These are phyloP conservation scores for Aquilaria agallochum DNA, from an alignment of 441 rosid species.

Conservation along the genomic window DNA sequence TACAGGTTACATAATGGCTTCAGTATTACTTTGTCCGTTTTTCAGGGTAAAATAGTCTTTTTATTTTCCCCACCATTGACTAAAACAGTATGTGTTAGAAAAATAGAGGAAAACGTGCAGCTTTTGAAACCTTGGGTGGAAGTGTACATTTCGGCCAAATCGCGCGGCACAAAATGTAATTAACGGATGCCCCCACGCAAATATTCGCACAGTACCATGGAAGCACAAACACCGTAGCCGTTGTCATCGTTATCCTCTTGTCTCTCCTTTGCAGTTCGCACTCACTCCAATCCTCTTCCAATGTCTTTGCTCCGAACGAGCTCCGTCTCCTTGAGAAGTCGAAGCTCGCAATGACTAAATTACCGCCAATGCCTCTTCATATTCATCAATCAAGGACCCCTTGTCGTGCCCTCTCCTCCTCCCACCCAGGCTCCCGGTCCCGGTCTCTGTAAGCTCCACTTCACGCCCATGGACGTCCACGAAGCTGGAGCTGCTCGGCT, in stretches of 20 bases:
- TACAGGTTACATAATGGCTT: no score
- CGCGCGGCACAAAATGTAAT: no score
- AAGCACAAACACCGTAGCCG: background rate
- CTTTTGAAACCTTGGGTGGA: no score
- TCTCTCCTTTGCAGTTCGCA: background rate
- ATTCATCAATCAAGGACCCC: slow-evolving; percentile 9
- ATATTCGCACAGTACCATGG: no score
- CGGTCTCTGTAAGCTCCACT: slow-evolving; percentile 25
- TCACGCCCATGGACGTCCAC: slow-evolving; percentile 43
- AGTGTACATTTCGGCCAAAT: no score
- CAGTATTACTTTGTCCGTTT: no score
- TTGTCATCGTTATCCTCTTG: background rate
- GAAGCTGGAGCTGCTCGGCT: slow-evolving; percentile 34
- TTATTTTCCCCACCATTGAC: no score
- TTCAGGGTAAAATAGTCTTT: no score
- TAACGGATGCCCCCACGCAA: no score
- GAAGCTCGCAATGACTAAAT: slow-evolving; percentile 17
- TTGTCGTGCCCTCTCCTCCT: slow-evolving; percentile 17
- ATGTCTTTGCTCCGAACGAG: background rate
- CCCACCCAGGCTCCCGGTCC: slow-evolving; percentile 10
- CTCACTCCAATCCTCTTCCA: background rate
- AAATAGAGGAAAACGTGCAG: no score
- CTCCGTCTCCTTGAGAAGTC: background rate
- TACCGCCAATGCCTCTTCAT: slow-evolving; percentile 8
- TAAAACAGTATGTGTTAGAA: no score